Evolutionary conservation across 805 yeast species (phyloP).

Genomic region (Pichia heedii): DNA sequence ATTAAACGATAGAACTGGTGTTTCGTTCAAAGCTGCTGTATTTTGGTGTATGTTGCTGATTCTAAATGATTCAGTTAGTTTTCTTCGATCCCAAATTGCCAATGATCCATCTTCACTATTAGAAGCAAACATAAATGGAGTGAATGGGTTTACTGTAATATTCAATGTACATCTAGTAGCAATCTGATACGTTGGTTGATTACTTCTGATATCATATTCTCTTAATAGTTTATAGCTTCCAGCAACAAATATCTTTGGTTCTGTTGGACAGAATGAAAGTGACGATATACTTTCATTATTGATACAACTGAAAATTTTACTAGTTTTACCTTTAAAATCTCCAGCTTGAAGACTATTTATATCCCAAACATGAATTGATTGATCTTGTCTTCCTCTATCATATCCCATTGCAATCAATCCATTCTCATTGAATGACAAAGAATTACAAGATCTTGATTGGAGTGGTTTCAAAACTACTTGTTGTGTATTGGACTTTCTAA

Average conservation of each 20-base stretch:
- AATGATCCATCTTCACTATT: conserved; percentile 78
- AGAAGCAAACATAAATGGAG: conserved; percentile 59
- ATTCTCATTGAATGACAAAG: conserved; percentile 56
- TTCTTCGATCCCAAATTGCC: conserved; percentile 75
- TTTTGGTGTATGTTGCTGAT: conserved; percentile 5
- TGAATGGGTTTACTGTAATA: conserved; percentile 60
- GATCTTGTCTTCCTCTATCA: conserved; percentile 70
- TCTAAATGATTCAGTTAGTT: conserved; percentile 27
- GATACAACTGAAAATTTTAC: conserved; percentile 45
- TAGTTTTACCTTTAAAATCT: conserved; percentile 41
- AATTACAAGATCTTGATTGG: conserved; percentile 66
- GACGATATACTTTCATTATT: conserved; percentile 71
- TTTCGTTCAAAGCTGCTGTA: conserved; percentile 29
- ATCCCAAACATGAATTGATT: conserved; percentile 75
- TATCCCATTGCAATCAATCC: conserved; percentile 69
- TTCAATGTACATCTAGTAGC: conserved; percentile 68
- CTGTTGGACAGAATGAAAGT: conserved; percentile 54
- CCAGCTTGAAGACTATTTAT: conserved; percentile 28
- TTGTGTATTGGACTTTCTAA: conserved; percentile 27
- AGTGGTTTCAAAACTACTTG: conserved; percentile 44
- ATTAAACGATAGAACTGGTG: conserved; percentile 48
- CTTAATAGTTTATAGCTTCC: conserved; percentile 73
- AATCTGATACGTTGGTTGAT: conserved; percentile 59
- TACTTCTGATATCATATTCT: conserved; percentile 65
- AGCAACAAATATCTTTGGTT: conserved; percentile 46